phyloP scores from a whole-genome alignment of 1,139 yeast species.

The Maudiozyma humilis region DNA sequence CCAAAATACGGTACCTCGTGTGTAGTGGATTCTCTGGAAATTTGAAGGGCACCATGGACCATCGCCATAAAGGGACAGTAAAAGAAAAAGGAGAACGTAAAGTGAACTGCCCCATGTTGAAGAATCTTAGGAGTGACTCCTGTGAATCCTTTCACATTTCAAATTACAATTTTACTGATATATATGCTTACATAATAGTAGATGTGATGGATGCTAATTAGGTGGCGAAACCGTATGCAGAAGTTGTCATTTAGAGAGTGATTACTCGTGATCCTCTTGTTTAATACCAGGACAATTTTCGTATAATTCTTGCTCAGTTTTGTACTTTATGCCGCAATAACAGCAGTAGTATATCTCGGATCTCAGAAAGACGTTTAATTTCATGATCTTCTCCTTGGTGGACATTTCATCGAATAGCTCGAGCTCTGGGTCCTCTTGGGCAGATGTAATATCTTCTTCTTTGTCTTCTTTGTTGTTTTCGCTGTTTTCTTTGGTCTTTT shows the following conservation, averaged over 20 bases:
- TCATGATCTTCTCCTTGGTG: conserved; percentile 26
- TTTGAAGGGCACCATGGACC: too few relatives aligned
- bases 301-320: conserved; percentile 34
- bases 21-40: too few relatives aligned
- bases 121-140: too few relatives aligned
- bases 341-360: conserved; percentile 37
- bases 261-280: conserved; percentile 36
- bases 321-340: conserved; percentile 40
- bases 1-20: too few relatives aligned
- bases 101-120: too few relatives aligned
- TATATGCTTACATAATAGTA: not conserved
- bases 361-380: conserved; percentile 34
- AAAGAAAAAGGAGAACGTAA: too few relatives aligned
- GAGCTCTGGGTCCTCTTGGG: conserved; percentile 30
- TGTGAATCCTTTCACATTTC: too few relatives aligned
- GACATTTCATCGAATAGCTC: conserved; percentile 27
- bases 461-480: conserved; percentile 10
- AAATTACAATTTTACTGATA: too few relatives aligned
- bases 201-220: not conserved
- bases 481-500: conserved; percentile 3
- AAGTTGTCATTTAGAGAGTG: not conserved
- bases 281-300: conserved; percentile 40
- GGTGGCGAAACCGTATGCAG: not conserved
- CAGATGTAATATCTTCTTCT: conserved; percentile 27
- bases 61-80: too few relatives aligned